Base-by-base conservation (phyloP, 2,329 filamentous ascomycete genomes). In the Thielaviopsis musarum region DNA sequence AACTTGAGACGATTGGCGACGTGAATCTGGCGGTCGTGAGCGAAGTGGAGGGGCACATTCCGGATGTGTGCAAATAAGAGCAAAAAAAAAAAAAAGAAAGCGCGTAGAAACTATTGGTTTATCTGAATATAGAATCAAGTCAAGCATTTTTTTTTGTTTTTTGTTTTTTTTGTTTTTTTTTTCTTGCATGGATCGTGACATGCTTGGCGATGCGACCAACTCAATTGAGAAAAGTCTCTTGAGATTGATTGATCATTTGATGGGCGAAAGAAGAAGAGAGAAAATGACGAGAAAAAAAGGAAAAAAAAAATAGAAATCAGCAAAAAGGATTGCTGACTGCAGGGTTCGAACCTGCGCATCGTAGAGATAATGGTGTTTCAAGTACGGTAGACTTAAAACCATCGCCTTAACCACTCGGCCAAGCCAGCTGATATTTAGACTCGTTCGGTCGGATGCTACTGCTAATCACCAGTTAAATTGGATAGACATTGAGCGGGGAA, bases 21-120 rank as follows among this genome's bases (percentile, higher is more conserved):
- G 77, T 80, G 34, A 82, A 82, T 65, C 70, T 82, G 45, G 79
- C 76, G 1, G 77, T 77, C 2, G 67, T 80, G 17, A 80, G 77
- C 61, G 67, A 72, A 1, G 73, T 81, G 0, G 78, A 80, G 66
- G 79, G 78, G 0, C 74, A 73, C 26, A 72, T 81, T 52, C 78
- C 77, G 13, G 53, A 55, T 48, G 49, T 61, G 17, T 61, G 48
- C 53, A 58, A 59, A 30, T 56, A 54, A 45, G 15, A 3, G 49
- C 22, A n/a, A 19, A 38, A 28, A 10, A 13, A 41, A 10, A 12
- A 52, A 19, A 30, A 21, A 17, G 41, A 17, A 45, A 26, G 17
- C 24, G 15, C 15, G 54, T 13, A 51, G 7, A 13, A n/a, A 56
- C n/a, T 49, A 49, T 22, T 10, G 21, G 55, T 12, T 48, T 19